phyloP scores from a whole-genome alignment of 2,329 filamentous ascomycete species.

The Tolypocladium ophioglossoides region DNA sequence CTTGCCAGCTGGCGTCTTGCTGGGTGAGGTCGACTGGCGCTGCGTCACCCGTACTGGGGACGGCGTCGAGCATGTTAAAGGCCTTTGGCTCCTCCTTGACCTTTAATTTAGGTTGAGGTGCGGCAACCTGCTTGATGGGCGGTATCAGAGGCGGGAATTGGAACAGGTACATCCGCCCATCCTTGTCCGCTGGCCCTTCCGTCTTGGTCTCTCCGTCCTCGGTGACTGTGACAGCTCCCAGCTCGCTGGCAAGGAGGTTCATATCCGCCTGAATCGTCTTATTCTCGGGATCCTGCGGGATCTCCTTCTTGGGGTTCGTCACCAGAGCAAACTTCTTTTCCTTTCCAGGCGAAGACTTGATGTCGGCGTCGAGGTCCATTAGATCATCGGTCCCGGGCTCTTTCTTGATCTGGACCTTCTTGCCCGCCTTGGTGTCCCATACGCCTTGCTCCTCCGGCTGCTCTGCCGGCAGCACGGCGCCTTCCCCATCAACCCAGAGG shows the following conservation, averaged over 20 bases:
- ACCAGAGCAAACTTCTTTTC: slow-evolving; percentile 11
- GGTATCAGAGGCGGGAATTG: slow-evolving; percentile 54
- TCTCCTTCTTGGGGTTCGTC: slow-evolving; percentile 11
- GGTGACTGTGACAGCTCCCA: slow-evolving; percentile 26
- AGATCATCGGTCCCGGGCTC: slow-evolving; percentile 31
- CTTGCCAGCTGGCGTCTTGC: slow-evolving; percentile 8
- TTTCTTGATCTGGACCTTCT: slow-evolving; percentile 29
- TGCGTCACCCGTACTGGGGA: slow-evolving; percentile 1
- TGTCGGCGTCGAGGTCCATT: slow-evolving; percentile 29
- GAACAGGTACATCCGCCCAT: slow-evolving; percentile 52
- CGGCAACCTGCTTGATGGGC: slow-evolving; percentile 29
- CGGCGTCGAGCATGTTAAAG: slow-evolving; percentile 22
- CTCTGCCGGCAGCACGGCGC: slow-evolving; percentile 13
- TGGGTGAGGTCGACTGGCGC: slow-evolving; percentile 32
- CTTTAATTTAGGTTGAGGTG: slow-evolving; percentile 13
- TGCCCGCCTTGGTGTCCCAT: slow-evolving; percentile 30
- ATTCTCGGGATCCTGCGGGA: slow-evolving; percentile 26
- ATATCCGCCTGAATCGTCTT: slow-evolving; percentile 28
- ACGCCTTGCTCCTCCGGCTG: slow-evolving; percentile 27
- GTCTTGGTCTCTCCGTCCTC: slow-evolving; percentile 16
- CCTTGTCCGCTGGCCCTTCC: slow-evolving; percentile 26
- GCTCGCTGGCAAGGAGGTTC: slow-evolving; percentile 29
- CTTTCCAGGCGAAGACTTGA: slow-evolving; percentile 11
- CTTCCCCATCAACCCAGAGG: slow-evolving; percentile 31
- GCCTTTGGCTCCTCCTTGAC: slow-evolving; percentile 33